Percentiles rank a stretch among this genome's conserved stretches.
Conservation (phyloP, 306 rosid genomes). For the Cucumis hystrix region DNA sequence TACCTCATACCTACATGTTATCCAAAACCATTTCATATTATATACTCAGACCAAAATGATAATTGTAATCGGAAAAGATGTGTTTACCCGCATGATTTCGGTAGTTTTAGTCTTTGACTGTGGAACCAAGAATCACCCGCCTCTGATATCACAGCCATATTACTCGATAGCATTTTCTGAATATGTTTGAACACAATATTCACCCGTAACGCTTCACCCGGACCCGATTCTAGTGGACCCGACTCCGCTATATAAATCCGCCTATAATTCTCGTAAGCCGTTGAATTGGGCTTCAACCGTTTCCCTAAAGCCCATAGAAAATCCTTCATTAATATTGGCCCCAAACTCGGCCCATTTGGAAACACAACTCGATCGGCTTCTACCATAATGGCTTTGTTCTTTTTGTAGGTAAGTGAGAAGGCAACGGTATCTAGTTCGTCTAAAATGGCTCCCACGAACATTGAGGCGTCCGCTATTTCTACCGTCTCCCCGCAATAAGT, state of each 20-base stretch:
- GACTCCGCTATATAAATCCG: slow-evolving; percentile 74
- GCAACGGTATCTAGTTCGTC: slow-evolving; percentile 46
- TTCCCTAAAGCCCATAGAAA: slow-evolving; percentile 21
- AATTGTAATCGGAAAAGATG: too few species aligned
- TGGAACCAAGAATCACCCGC: slow-evolving; percentile 94
- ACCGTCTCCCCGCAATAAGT: slow-evolving; percentile 52
- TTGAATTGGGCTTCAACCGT: slow-evolving; percentile 28
- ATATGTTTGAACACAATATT: slow-evolving; percentile 63
- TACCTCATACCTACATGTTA: background rate
- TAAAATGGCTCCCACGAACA: slow-evolving; percentile 51
- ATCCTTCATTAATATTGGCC: slow-evolving; percentile 49
- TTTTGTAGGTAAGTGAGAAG: slow-evolving; percentile 47
- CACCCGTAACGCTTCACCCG: slow-evolving; percentile 64
- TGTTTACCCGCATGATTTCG: slow-evolving; percentile 36
- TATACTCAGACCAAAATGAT: too few species aligned
- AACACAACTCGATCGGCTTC: slow-evolving; percentile 46
- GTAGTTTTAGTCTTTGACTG: slow-evolving; percentile 79
- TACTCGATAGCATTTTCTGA: slow-evolving; percentile 53
- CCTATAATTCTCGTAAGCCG: slow-evolving; percentile 61
- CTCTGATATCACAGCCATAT: slow-evolving; percentile 69
- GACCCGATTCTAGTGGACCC: slow-evolving; percentile 27
- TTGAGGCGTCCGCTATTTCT: slow-evolving; percentile 54
- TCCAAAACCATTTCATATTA: background rate
- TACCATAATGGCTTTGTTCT: slow-evolving; percentile 40
- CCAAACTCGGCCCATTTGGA: slow-evolving; percentile 40